A percentile compares a stretch with the other conserved stretches of the same genome.
Conservation (phyloP, 2,329 filamentous ascomycete species). For the Didymella exigua region DNA sequence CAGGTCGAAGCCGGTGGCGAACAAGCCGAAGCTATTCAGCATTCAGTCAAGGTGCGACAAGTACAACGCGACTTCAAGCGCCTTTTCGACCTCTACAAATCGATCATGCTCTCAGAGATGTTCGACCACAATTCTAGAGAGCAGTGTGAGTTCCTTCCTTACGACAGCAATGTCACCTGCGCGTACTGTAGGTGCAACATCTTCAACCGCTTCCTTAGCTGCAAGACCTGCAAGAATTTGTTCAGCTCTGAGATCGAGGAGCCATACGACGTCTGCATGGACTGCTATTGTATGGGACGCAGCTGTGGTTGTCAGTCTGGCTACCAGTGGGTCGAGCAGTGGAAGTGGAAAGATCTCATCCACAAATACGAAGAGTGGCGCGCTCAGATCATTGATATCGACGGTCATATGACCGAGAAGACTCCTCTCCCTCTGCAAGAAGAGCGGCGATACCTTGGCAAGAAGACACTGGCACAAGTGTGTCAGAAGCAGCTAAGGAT, state of each 20-base stretch:
- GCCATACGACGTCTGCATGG: constrained; percentile 96
- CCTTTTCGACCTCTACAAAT: constrained; percentile 77
- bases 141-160: constrained; percentile 76
- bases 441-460: constrained; percentile 68
- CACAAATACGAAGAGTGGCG: constrained; percentile 84
- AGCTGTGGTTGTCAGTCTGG: constrained; percentile 88
- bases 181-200: constrained; percentile 96
- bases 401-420: constrained; percentile 66
- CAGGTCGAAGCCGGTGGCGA: constrained; percentile 55
- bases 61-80: constrained; percentile 82
- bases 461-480: constrained; percentile 87
- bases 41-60: constrained; percentile 64
- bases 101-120: constrained; percentile 83
- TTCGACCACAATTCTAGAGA: constrained; percentile 72
- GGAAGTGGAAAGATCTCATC: constrained; percentile 78
- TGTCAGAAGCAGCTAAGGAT: constrained; percentile 85
- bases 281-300: constrained; percentile 96
- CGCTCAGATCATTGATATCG: constrained; percentile 74
- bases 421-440: constrained; percentile 74
- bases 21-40: constrained; percentile 47
- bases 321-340: constrained; percentile 91
- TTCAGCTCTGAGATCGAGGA: constrained; percentile 74
- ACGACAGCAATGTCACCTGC: constrained; percentile 91
- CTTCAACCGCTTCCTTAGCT: constrained; percentile 95
- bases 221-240: constrained; percentile 76